Percentiles rank a stretch among this genome's conserved stretches.
These are phyloP conservation scores for Botrytis pseudocinerea DNA, from an alignment of 2,329 filamentous ascomycete genomes.

Conservation along the genomic window DNA sequence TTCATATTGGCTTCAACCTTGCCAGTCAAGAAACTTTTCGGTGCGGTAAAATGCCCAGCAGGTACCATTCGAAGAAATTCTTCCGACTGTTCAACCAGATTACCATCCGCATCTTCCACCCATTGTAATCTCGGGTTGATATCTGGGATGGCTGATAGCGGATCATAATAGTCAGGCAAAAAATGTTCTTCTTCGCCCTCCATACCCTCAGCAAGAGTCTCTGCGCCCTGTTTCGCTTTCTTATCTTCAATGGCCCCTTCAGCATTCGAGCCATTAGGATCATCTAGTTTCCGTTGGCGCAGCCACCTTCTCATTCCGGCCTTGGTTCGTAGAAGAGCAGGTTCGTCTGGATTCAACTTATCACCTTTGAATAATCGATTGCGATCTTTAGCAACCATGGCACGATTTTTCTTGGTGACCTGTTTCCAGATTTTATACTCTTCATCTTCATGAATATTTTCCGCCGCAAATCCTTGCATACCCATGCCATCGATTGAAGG, in stretches of 20 bases:
- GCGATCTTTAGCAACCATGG: conserved; percentile 80
- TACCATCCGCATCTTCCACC: conserved; percentile 85
- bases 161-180: conserved; percentile 92
- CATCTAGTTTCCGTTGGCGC: conserved; percentile 72
- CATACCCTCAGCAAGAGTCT: conserved; percentile 92
- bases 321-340: conserved; percentile 80
- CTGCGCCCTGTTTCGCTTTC: conserved; percentile 54
- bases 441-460: conserved; percentile 84
- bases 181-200: conserved; percentile 77
- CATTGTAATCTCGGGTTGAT: conserved; percentile 76
- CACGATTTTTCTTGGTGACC: conserved; percentile 94
- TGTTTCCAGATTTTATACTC: conserved; percentile 99
- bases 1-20: conserved; percentile 89
- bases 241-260: conserved; percentile 51
- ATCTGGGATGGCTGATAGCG: conserved; percentile 81
- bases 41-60: conserved; percentile 71
- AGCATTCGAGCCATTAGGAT: conserved; percentile 47
- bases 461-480: conserved; percentile 63
- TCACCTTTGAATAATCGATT: conserved; percentile 83
- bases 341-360: conserved; percentile 82
- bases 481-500: conserved; percentile 67
- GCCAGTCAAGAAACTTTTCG: conserved; percentile 69
- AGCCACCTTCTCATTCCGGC: conserved; percentile 88
- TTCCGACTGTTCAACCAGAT: conserved; percentile 84
- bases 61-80: conserved; percentile 80